Conservation (phyloP, 2,329 filamentous ascomycete species). For the Daldinia eschscholtzii region DNA sequence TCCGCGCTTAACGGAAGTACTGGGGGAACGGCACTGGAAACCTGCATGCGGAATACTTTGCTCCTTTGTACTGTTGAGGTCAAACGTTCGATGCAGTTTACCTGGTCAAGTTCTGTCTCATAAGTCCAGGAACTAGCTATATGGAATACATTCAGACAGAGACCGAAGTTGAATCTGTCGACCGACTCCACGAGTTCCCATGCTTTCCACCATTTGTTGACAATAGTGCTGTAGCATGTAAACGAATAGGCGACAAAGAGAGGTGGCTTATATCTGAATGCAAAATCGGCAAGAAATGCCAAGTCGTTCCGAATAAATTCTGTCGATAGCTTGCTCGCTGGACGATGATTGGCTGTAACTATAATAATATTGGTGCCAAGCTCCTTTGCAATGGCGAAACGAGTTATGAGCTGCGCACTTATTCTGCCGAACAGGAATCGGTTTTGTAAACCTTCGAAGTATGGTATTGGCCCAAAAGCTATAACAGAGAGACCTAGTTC, state of each 20-base stretch:
- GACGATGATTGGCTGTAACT: not conserved
- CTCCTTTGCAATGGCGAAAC: not conserved
- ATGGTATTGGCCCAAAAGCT: conserved; percentile 1
- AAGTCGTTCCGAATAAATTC: not conserved
- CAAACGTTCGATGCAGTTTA: not conserved
- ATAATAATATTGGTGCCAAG: not conserved
- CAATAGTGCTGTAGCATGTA: not conserved
- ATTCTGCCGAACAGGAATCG: not conserved
- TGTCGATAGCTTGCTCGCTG: not conserved
- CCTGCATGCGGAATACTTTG: not conserved
- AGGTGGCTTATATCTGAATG: not conserved
- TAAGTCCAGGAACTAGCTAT: not conserved
- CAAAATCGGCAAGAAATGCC: not conserved
- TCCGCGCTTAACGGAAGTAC: not conserved
- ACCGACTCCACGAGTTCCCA: not conserved
- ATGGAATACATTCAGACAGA: not conserved
- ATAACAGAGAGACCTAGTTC: not conserved
- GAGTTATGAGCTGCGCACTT: not conserved
- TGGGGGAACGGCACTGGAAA: not conserved
- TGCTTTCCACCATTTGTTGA: not conserved
- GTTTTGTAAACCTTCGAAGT: not conserved
- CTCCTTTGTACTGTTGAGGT: not conserved
- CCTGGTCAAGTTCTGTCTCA: not conserved
- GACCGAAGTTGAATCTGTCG: not conserved
- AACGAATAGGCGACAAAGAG: not conserved